Conservation (phyloP, 1,284 basidiomycete species). For the Cutaneotrichosporon sp. region DNA sequence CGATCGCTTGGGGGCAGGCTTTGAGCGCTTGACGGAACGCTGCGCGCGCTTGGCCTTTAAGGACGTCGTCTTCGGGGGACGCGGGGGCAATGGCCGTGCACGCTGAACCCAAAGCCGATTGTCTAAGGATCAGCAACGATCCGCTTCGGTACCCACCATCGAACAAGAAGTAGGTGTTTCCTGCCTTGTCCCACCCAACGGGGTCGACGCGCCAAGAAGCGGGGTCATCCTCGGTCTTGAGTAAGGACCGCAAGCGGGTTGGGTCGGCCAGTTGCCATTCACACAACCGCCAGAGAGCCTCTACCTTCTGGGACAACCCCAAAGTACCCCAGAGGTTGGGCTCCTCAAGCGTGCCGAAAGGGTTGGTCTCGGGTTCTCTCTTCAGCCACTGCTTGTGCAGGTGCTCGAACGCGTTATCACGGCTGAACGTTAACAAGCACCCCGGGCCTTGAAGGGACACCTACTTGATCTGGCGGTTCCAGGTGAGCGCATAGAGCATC, state of each 20-base stretch:
- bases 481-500: conserved; percentile 57
- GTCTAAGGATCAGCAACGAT: conserved; percentile 37
- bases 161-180: conserved; percentile 60
- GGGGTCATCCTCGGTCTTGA: conserved; percentile 57
- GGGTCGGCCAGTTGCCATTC: conserved; percentile 61
- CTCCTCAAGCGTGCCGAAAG: conserved; percentile 48
- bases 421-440: conserved; percentile 26
- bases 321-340: conserved; percentile 56
- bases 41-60: conserved; percentile 40
- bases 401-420: conserved; percentile 49
- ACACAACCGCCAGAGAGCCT: conserved; percentile 56
- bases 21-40: conserved; percentile 21
- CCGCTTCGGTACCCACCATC: conserved; percentile 50
- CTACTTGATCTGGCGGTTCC: conserved; percentile 57
- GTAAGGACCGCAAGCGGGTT: conserved; percentile 56
- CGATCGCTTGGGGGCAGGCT: conserved; percentile 25
- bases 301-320: conserved; percentile 56
- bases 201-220: conserved; percentile 59
- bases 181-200: conserved; percentile 57
- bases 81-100: conserved; percentile 36
- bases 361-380: conserved; percentile 39
- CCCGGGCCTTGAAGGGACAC: conserved; percentile 19
- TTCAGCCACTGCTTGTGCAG: conserved; percentile 52
- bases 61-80: conserved; percentile 41
- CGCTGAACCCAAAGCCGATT: conserved; percentile 61